Evolutionary conservation across 768 basidiomycete species (phyloP).

Genomic region (Lyophyllum atratum): DNA sequence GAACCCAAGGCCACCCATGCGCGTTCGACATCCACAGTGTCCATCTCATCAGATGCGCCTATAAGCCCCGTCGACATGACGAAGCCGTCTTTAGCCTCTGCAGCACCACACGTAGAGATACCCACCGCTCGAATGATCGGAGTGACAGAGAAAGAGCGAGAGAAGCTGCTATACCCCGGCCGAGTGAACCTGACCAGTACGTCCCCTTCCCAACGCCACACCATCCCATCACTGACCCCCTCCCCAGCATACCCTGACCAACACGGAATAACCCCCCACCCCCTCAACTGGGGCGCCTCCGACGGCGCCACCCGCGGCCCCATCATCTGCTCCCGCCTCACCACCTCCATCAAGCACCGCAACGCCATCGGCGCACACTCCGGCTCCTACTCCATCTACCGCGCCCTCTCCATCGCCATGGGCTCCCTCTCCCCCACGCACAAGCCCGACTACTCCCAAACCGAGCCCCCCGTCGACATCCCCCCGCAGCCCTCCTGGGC

Average conservation of each 20-base stretch:
- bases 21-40: conserved; percentile 19
- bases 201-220: conserved; percentile 26
- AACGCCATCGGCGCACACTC: conserved; percentile 95
- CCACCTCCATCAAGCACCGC: conserved; percentile 81
- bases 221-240: neutral
- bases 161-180: conserved; percentile 77
- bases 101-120: conserved; percentile 23
- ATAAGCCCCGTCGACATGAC: neutral
- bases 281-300: conserved; percentile 79
- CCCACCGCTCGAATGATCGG: conserved; percentile 20
- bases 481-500: conserved; percentile 79
- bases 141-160: conserved; percentile 61
- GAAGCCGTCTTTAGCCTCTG: conserved; percentile 27
- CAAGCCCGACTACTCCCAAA: conserved; percentile 80
- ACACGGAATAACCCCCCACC: conserved; percentile 80
- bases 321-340: conserved; percentile 84
- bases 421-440: conserved; percentile 76
- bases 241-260: conserved; percentile 83
- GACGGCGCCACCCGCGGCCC: conserved; percentile 74
- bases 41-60: conserved; percentile 1
- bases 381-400: conserved; percentile 93
- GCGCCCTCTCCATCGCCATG: conserved; percentile 91
- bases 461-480: conserved; percentile 83
- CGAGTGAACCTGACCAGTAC: conserved; percentile 83
- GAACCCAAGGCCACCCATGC: conserved; percentile 31